These are phyloP conservation scores for Cryomyces minteri DNA, from an alignment of 495 filamentous ascomycete species.

Conservation along the genomic window DNA sequence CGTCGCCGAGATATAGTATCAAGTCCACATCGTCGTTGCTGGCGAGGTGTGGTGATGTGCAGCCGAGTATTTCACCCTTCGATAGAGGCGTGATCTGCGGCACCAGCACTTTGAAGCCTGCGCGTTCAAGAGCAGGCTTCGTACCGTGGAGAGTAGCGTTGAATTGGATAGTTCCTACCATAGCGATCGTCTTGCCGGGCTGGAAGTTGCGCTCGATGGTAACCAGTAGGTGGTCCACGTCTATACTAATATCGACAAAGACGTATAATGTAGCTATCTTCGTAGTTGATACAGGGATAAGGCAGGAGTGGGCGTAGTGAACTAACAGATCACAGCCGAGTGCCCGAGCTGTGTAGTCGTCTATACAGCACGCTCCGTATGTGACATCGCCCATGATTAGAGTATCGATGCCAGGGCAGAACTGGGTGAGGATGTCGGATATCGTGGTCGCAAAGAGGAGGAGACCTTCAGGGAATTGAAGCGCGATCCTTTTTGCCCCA, in stretches of 20 bases:
- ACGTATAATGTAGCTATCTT: slow-evolving; percentile 93
- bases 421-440: slow-evolving; percentile 87
- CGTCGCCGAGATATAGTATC: slow-evolving; percentile 85
- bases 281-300: slow-evolving; percentile 90
- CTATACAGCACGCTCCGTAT: slow-evolving; percentile 96
- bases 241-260: slow-evolving; percentile 95
- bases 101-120: slow-evolving; percentile 67
- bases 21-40: slow-evolving; percentile 42
- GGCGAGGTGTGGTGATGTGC: slow-evolving; percentile 66
- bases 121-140: slow-evolving; percentile 51
- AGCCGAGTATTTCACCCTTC: slow-evolving; percentile 89
- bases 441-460: slow-evolving; percentile 95
- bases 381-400: slow-evolving; percentile 99
- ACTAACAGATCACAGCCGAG: slow-evolving; percentile 89
- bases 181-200: slow-evolving; percentile 69
- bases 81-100: slow-evolving; percentile 86
- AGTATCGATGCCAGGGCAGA: slow-evolving; percentile 80
- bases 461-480: slow-evolving; percentile 94
- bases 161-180: slow-evolving; percentile 97
- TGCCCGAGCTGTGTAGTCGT: slow-evolving; percentile 91
- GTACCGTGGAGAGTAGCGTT: slow-evolving; percentile 87
- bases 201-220: slow-evolving; percentile 82
- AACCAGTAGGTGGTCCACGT: slow-evolving; percentile 65
- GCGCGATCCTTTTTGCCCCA: slow-evolving; percentile 57
- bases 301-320: slow-evolving; percentile 91